Base-by-base conservation (phyloP, 768 basidiomycete genomes). In the Crassisporium funariophilum region DNA sequence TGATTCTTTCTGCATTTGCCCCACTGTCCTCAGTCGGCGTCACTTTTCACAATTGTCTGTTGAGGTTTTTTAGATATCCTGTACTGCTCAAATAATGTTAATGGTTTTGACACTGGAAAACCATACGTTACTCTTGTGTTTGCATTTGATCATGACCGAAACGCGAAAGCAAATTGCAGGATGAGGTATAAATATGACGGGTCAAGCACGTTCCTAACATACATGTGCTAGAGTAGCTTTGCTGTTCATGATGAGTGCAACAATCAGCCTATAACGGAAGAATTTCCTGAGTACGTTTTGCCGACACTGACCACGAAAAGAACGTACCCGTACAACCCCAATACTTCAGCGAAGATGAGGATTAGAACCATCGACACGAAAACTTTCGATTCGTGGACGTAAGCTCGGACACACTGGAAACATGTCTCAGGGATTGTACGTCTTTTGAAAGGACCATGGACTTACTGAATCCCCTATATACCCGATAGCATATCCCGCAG, bases 351-450 rank as follows among this genome's bases (percentile, higher is more conserved):
- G 55, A 92, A 93, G 54, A 92, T 92, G 62, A 98, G 83, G 54
- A 98, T 95, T 33, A 98, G 83, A 15, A 98, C 92, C 95, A 98
- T 98, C 5, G 86, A 77, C 16, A 98, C 95, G 62, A 95, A 98
- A 20, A 98, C 83, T 63, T 83, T 86, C 51, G 86, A 85, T 70
- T 97, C 94, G 58, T 92, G 81, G 19, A 97, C 81, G 62, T 92
- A 97, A 52, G 91, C 91, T 48, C 93, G 81, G 12, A 94, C 91
- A 58, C 91, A 94, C 90, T 94, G 53, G 24, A 23, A 40, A 1
- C 8, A 20, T 9, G 33, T 20, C 41, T 31, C 44, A 35, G 38
- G n/a, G 5, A 20, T 42, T 21, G 47, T 13, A 8, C 8, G 5
- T 21, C 20, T 35, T 23, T 31, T 13, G n/a, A 41, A 9, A 21